phyloP scores from a whole-genome alignment of 106 monocot species.

The Narthecium ossifragum region DNA sequence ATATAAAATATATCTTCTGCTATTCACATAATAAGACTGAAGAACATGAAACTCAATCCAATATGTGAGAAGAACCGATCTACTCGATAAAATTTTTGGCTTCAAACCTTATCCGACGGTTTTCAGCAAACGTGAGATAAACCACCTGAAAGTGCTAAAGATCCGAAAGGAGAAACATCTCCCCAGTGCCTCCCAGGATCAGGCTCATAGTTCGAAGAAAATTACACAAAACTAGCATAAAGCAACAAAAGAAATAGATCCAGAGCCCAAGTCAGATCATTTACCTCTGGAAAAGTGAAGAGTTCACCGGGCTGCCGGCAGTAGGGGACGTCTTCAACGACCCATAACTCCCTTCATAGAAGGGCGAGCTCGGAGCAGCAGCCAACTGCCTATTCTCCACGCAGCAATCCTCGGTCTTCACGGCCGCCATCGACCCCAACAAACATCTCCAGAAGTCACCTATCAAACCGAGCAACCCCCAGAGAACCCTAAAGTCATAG shows the following conservation, averaged over 20 bases:
- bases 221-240: too few species aligned
- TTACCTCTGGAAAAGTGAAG: slow-evolving; percentile 43
- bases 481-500: neutral
- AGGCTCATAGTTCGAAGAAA: too few species aligned
- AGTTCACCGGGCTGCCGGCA: slow-evolving; percentile 31
- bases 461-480: neutral
- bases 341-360: slow-evolving; percentile 49
- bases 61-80: too few species aligned
- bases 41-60: too few species aligned
- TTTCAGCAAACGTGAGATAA: too few species aligned
- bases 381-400: slow-evolving; percentile 77
- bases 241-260: neutral
- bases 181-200: too few species aligned
- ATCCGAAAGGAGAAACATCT: too few species aligned
- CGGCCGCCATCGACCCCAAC: slow-evolving; percentile 22
- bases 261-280: neutral
- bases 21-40: too few species aligned
- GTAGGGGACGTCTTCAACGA: slow-evolving; percentile 33
- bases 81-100: too few species aligned
- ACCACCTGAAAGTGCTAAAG: too few species aligned
- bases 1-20: too few species aligned
- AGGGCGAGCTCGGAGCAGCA: slow-evolving; percentile 43
- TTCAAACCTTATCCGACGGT: too few species aligned
- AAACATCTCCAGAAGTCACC: slow-evolving; percentile 1
- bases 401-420: slow-evolving; percentile 50